Evolutionary conservation across 2,329 filamentous ascomycete species (phyloP).

Genomic region (Ambrosiella xylebori): DNA sequence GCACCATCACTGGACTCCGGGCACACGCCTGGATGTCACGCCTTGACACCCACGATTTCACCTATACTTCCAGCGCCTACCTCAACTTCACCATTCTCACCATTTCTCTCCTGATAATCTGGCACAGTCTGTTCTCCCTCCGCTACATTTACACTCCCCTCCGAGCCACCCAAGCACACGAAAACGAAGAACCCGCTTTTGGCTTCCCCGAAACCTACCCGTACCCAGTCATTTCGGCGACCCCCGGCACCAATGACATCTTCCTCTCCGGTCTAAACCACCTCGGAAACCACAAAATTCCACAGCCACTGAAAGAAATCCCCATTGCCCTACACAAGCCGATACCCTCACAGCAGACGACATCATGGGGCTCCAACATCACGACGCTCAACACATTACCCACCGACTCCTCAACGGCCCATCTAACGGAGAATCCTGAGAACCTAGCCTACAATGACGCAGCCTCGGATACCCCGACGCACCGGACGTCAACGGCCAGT

Average conservation of each 20-base stretch:
- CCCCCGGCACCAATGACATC: conserved; percentile 1
- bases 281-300: not conserved
- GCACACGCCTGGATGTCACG: conserved; percentile 2
- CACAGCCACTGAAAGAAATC: conserved; percentile 11
- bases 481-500: not conserved
- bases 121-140: conserved; percentile 5
- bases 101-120: conserved; percentile 8
- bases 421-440: not conserved
- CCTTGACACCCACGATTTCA: conserved; percentile 7
- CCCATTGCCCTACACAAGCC: conserved; percentile 17
- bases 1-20: conserved; percentile 21
- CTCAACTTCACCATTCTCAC: conserved; percentile 12
- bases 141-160: conserved; percentile 10
- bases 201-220: not conserved
- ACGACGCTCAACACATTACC: conserved; percentile 18
- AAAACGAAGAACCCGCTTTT: not conserved
- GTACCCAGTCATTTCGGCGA: not conserved
- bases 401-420: conserved; percentile 2
- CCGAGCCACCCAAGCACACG: conserved; percentile 9
- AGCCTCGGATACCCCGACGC: not conserved
- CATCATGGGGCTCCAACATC: conserved; percentile 10
- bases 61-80: conserved; percentile 9
- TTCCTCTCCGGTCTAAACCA: conserved; percentile 8
- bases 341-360: conserved; percentile 1
- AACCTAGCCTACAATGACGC: not conserved